Conservation (phyloP, 2,329 filamentous ascomycete species). For the Nothomitra cinnamomea region DNA sequence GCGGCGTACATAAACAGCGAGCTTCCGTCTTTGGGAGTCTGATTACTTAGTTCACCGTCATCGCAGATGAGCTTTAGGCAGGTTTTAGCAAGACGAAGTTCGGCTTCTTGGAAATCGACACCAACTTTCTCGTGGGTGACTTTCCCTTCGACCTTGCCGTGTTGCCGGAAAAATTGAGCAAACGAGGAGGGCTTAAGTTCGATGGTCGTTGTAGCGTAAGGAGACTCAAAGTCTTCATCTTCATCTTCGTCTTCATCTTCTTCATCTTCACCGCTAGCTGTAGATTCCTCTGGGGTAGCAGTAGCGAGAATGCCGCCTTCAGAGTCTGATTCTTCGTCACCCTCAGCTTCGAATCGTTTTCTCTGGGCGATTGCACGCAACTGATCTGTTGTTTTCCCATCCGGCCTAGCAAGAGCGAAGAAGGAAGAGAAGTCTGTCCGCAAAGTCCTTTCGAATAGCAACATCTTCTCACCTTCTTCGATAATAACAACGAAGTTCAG, state of each 20-base stretch:
- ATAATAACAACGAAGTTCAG: constrained; percentile 28
- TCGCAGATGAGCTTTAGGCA: neutral
- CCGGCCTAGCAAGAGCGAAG: constrained; percentile 28
- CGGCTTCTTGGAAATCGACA: neutral
- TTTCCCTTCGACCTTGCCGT: neutral
- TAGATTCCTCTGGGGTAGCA: too few species aligned
- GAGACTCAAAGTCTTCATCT: neutral
- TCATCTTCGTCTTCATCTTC: neutral
- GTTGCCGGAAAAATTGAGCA: neutral
- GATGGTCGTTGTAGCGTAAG: neutral
- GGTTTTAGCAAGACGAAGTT: neutral
- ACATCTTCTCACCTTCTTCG: constrained; percentile 19
- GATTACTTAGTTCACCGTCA: neutral
- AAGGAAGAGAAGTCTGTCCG: constrained; percentile 30
- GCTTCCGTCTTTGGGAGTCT: neutral
- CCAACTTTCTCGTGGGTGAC: neutral
- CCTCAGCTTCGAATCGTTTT: neutral
- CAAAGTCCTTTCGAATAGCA: constrained; percentile 24
- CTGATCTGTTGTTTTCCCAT: constrained; percentile 17
- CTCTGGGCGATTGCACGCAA: neutral
- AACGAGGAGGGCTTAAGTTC: neutral
- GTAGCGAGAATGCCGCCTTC: too few species aligned
- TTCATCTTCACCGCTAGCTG: too few species aligned
- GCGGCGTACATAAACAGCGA: too few species aligned
- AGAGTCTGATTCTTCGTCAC: neutral